Base-by-base conservation (phyloP, 768 basidiomycete species). In the Tulasnella sp. region DNA sequence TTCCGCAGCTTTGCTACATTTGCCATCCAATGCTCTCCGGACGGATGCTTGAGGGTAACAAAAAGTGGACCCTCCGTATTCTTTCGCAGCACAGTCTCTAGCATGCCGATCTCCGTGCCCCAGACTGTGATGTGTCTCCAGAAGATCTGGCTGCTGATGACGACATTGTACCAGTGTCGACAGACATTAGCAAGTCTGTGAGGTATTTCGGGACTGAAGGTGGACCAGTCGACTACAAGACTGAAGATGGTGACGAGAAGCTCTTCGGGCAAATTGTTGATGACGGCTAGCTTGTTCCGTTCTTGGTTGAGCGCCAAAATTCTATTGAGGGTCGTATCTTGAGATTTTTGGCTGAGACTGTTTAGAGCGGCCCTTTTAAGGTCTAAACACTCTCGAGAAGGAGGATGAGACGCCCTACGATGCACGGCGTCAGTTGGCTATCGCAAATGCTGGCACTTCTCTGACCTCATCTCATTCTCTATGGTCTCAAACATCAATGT, bases 231-330 rank as follows among this genome's bases (percentile, higher is more conserved):
- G 61, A 67, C 3, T 20, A 13, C 20, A n/a, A 67, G 32, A 32
- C 61, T 16, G 32, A 67, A 67, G 32, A 67, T 67, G 61, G 61
- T 32, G 61, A 67, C 61, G n/a, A 67, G 23, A n/a, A 67, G 61
- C 61, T 67, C 61, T 2, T 13, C 9, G n/a, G 61, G 61, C 61
- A 67, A 11, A 3, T 67, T 67, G 61, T 67, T 67, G 61, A 67
- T 67, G 26, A 11, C n/a, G 26, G 61, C 23, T 0, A 67, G 32
- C 61, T 11, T 20, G 61, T 67, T 67, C 61, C 26, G 26, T 32
- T 67, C 61, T 32, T 67, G 61, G 20, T 67, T 26, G 15, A 67
- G 26, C 61, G 5, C 13, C 32, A 11, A 32, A 13, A 6, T 67
- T 32, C 61, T 67, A 11, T 3, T 5, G 15, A n/a, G n/a, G 2